Conservation (phyloP, 306 rosid genomes). For the Fagus crenata region DNA sequence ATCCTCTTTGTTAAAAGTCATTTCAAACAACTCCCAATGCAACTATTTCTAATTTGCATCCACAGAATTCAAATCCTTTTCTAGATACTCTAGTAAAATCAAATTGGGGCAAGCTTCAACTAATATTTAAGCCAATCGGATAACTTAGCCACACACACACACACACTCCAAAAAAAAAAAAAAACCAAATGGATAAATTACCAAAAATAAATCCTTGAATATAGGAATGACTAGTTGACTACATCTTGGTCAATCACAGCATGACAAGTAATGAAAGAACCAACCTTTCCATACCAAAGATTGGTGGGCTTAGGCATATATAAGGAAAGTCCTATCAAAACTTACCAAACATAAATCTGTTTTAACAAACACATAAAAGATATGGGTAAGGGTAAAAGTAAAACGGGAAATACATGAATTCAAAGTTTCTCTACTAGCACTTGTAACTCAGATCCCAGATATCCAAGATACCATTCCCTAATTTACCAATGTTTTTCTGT, state of each 20-base stretch:
- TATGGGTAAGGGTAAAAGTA: neutral
- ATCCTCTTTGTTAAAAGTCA: neutral
- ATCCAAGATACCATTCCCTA: neutral
- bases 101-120: neutral
- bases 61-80: neutral
- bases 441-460: neutral
- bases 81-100: neutral
- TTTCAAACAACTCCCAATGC: neutral
- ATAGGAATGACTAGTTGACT: neutral
- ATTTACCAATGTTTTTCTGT: neutral
- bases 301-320: neutral
- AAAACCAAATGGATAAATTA: neutral
- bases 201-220: neutral
- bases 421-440: neutral
- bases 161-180: too few relatives aligned
- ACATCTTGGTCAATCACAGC: neutral
- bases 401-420: neutral
- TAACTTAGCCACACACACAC: neutral
- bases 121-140: neutral
- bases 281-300: neutral
- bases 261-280: neutral
- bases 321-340: conserved; percentile 6
- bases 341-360: conserved; percentile 10
- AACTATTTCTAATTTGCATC: neutral
- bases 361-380: neutral